Base-by-base conservation (phyloP, 1,284 basidiomycete species). In the Fistulina hepatica region DNA sequence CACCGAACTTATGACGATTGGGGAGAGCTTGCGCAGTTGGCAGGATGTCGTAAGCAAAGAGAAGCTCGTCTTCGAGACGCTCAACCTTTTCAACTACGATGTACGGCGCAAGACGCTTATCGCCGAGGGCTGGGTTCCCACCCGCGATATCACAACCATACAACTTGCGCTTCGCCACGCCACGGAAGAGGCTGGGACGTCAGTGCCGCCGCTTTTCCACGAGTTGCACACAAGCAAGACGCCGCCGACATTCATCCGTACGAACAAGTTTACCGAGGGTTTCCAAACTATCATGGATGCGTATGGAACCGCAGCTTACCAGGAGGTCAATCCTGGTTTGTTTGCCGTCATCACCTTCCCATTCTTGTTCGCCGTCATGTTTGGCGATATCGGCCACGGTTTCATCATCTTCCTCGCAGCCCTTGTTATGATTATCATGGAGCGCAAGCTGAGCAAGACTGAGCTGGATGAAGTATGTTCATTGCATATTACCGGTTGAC, bases 341-440 rank as follows among this genome's bases (percentile, higher is more conserved):
- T 94, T 92, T 57, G 88, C 92, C 3, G 75, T 95, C 51, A 75
- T 92, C 54, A 94, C 91, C 2, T 97, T 97, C 73, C 95, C 95
- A 0, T 98, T 99, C 77, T 64, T 99, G 51, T 99, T 98, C 52
- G 94, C 93, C 9, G 89, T 97, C 65, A 98, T 99, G 94, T 99
- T 99, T 58, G 95, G 94, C 54, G 94, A 99, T 60, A 86, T 98
- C 55, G 95, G 95, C 8, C 94, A 99, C 61, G 95, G 91, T 30
- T 65, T 80, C 44, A 79, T 98, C 55, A 84, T 91, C 53, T 71
- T 86, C 49, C 53, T 75, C 24, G 73, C 81, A 16, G 93, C 89
- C 2, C 47, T 81, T 6, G 75, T 73, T 44, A 92, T 98, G 90
- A 89, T 95, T 54, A 40, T 83, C 40, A 72, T 75, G 32, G 95